Base-by-base conservation (phyloP, 2,329 filamentous ascomycete genomes). In the Botryotinia globosa region DNA sequence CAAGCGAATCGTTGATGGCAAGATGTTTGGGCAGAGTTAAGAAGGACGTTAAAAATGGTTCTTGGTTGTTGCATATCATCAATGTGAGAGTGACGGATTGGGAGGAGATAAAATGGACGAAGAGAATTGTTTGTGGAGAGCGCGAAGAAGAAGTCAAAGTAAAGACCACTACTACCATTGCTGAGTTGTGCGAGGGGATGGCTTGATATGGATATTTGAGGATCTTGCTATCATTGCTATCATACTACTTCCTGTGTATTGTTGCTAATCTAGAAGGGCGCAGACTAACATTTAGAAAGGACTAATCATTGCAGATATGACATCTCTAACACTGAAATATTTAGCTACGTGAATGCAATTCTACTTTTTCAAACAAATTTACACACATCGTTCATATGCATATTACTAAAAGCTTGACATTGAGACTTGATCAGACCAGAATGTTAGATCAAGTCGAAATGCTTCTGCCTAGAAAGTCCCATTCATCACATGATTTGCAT, bases 81-180 rank as follows among this genome's bases (percentile, higher is more conserved):
- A 87, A 83, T 72, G 84, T 88, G 20, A 85, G 86, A 83, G 81
- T 85, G 73, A 85, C 85, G 4, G 83, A 81, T 45, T 87, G 84
- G 85, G 86, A 87, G 44, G 87, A 88, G 76, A 81, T 88, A n/a
- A 80, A 82, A 18, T 84, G 83, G 81, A 85, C 84, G 5, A 84
- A 84, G 74, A 83, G 82, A 9, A 85, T 87, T 72, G 81, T 79
- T 22, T 76, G 75, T 75, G 75, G 75, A n/a, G 76, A 75, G 42
- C 58, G 72, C 22, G 63, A 74, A 51, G 74, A 74, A 54, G 71
- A 67, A 34, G 61, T 73, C 32, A 72, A 67, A 25, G 61, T 73
- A 42, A 45, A 45, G 59, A 32, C 16, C 10, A 61, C 12, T 62
- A 58, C 45, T 45, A 74, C 25, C 10, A 51, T 22, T 65, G 58